Evolutionary conservation across 441 rosid genomes (phyloP).

Genomic region (Hura crepitans): DNA sequence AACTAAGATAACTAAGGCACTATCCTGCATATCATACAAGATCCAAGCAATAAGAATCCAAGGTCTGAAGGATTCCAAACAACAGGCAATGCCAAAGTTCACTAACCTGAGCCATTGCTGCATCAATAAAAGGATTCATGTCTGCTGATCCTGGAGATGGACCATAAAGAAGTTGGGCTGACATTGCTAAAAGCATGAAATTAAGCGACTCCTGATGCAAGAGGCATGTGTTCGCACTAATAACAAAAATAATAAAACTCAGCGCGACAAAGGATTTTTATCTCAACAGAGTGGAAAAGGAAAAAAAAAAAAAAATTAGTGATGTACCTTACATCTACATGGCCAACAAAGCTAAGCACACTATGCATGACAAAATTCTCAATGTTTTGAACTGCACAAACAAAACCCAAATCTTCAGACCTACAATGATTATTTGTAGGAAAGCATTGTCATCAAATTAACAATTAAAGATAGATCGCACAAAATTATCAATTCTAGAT

Average conservation of each 20-base stretch:
- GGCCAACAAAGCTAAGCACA: conserved; percentile 70
- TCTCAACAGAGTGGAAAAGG: conserved; percentile 2
- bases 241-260: conserved; percentile 36
- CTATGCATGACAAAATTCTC: conserved; percentile 69
- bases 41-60: conserved; percentile 10
- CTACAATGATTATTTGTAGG: not conserved
- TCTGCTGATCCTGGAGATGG: conserved; percentile 73
- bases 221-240: conserved; percentile 63
- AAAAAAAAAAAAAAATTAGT: conserved; percentile 8
- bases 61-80: conserved; percentile 8
- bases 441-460: not conserved
- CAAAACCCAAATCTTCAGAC: conserved; percentile 26
- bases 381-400: conserved; percentile 64
- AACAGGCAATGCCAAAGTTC: conserved; percentile 7
- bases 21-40: conserved; percentile 53
- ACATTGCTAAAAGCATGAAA: conserved; percentile 83
- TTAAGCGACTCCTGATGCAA: conserved; percentile 91
- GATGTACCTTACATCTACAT: conserved; percentile 73
- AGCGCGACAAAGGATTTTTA: conserved; percentile 24
- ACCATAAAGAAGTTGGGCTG: conserved; percentile 84
- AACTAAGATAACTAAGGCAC: conserved; percentile 57
- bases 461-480: not conserved
- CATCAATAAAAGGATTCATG: conserved; percentile 80
- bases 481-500: not conserved
- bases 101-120: conserved; percentile 85